Evolutionary conservation across 495 filamentous ascomycete genomes (phyloP).

Genomic region (Penicillium crystallinum): DNA sequence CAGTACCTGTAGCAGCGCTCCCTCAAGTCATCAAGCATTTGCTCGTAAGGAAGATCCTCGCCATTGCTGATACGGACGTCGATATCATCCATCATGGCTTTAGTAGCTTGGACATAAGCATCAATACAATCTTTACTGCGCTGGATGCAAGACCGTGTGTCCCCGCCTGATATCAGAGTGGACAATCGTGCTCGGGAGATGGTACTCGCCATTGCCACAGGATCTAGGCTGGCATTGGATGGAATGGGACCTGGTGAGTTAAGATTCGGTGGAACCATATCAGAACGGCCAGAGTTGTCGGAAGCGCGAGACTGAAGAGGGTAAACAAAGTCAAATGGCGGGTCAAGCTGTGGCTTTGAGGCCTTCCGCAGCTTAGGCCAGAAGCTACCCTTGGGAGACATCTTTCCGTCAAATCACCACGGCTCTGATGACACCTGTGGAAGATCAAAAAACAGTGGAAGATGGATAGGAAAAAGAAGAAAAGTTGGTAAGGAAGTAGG

Average conservation of each 20-base stretch:
- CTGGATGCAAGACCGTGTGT: not conserved
- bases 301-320: not conserved
- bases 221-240: not conserved
- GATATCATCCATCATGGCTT: conserved; percentile 1
- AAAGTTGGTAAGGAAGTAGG: too few relatives aligned
- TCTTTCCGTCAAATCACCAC: too few relatives aligned
- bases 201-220: not conserved
- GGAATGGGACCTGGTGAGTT: not conserved
- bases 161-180: not conserved
- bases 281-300: not conserved
- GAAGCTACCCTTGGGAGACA: not conserved
- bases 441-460: too few relatives aligned
- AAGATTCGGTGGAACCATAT: not conserved
- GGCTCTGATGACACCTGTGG: too few relatives aligned
- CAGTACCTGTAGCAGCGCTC: conserved; percentile 27
- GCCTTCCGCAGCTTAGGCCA: not conserved
- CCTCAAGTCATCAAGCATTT: conserved; percentile 4
- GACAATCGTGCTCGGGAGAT: not conserved
- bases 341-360: not conserved
- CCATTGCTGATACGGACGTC: not conserved
- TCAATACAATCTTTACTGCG: not conserved
- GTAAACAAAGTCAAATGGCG: not conserved
- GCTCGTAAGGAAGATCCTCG: not conserved
- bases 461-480: too few relatives aligned
- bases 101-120: not conserved